Percentiles rank a stretch among this genome's conserved stretches.
These are phyloP conservation scores for Chalciporus piperatus DNA, from an alignment of 768 basidiomycete genomes.

Conservation along the genomic window DNA sequence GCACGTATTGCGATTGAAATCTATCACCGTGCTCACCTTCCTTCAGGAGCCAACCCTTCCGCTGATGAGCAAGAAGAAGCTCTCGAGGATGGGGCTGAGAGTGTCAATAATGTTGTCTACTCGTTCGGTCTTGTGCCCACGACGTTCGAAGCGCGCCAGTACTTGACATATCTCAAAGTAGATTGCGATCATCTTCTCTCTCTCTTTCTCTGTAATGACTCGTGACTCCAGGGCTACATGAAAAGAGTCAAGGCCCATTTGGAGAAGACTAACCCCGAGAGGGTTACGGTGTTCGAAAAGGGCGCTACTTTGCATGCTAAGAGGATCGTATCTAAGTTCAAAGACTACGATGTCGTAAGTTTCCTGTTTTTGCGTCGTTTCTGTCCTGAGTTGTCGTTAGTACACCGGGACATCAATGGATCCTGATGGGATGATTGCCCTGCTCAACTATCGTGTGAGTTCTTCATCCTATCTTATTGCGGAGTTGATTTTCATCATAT, in stretches of 20 bases:
- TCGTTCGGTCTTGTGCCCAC: conserved; percentile 88
- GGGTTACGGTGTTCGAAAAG: conserved; percentile 77
- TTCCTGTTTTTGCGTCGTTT: neutral
- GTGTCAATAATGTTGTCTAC: conserved; percentile 87
- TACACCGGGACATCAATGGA: conserved; percentile 75
- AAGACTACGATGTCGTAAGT: conserved; percentile 90
- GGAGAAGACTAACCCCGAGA: conserved; percentile 48
- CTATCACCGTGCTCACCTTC: conserved; percentile 6
- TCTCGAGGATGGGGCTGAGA: conserved; percentile 70
- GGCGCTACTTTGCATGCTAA: conserved; percentile 76
- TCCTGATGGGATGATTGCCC: conserved; percentile 89
- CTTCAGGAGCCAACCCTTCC: conserved; percentile 86
- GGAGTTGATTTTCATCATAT: conserved; percentile 8
- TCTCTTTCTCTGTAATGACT: neutral
- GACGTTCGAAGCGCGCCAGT: conserved; percentile 85
- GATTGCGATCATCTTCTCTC: neutral
- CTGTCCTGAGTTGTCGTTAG: conserved; percentile 33
- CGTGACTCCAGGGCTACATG: conserved; percentile 74
- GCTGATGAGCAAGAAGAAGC: conserved; percentile 81
- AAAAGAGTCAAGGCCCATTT: conserved; percentile 79
- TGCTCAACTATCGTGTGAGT: conserved; percentile 89
- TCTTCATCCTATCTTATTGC: neutral
- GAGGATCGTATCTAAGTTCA: conserved; percentile 87
- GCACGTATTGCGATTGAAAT: conserved; percentile 36
- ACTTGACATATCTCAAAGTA: conserved; percentile 77